Evolutionary conservation across 257 asterid genomes (phyloP).

Genomic region (Prunella vulgaris): DNA sequence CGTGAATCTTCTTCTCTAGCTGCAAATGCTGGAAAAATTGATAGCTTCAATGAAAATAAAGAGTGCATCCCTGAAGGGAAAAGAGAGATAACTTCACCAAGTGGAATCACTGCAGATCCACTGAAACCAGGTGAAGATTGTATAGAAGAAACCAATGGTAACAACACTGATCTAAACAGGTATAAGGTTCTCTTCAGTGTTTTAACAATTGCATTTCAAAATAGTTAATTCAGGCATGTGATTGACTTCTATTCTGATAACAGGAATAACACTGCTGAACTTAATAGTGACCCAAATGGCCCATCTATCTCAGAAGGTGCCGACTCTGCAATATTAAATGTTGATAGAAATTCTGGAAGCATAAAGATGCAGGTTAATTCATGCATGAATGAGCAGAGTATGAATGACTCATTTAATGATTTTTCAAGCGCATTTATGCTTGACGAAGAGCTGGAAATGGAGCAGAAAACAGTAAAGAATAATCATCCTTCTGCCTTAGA

Average conservation of each 20-base stretch:
- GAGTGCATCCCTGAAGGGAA: conserved; percentile 26
- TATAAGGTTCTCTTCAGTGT: conserved; percentile 25
- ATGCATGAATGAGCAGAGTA: conserved; percentile 14
- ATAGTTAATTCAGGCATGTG: conserved; percentile 21
- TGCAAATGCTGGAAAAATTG: conserved; percentile 26
- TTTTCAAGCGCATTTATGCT: conserved; percentile 67
- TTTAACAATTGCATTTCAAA: conserved; percentile 16
- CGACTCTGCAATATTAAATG: conserved; percentile 20
- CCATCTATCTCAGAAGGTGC: conserved; percentile 27
- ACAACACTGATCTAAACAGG: conserved; percentile 26
- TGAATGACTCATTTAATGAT: conserved; percentile 56
- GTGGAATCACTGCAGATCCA: conserved; percentile 27
- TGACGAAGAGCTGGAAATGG: conserved; percentile 79
- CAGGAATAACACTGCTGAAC: conserved; percentile 16
- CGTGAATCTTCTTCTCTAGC: conserved; percentile 28
- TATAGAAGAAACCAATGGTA: conserved; percentile 14
- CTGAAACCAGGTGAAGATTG: conserved; percentile 21
- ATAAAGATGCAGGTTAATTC: conserved; percentile 23
- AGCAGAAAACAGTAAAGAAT: conserved; percentile 33
- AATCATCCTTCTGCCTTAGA: conserved; percentile 33
- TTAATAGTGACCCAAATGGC: conserved; percentile 20
- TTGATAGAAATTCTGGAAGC: conserved; percentile 20
- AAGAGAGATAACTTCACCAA: conserved; percentile 27
- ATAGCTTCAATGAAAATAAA: conserved; percentile 27
- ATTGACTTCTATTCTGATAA: conserved; percentile 16